phyloP scores from a whole-genome alignment of 257 asterid species.

The Ocimum tenuiflorum region DNA sequence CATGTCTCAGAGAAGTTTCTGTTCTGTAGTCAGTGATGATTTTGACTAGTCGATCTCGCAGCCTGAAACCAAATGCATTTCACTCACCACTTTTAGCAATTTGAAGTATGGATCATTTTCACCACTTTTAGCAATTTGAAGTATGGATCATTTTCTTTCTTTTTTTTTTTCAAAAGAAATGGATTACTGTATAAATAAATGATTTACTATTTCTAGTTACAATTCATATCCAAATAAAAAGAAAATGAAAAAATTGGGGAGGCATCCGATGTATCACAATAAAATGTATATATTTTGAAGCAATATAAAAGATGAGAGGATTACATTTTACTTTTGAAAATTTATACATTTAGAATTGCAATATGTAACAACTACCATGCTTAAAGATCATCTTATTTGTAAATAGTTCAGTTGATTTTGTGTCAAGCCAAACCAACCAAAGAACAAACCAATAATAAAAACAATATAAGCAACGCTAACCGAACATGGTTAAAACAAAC shows the following conservation, averaged over 20 bases:
- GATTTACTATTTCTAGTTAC: too few relatives aligned
- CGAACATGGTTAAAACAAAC: neutral
- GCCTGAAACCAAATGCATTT: slow-evolving; percentile 45
- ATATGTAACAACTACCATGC: neutral
- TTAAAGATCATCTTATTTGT: neutral
- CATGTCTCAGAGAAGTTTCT: slow-evolving; percentile 91
- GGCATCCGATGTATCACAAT: neutral
- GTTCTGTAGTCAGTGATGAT: slow-evolving; percentile 93
- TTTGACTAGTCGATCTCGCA: slow-evolving; percentile 92
- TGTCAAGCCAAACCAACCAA: neutral
- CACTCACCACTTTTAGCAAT: slow-evolving; percentile 6
- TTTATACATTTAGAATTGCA: neutral
- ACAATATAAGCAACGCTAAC: neutral
- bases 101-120: neutral
- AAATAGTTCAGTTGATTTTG: neutral
- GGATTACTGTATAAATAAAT: too few relatives aligned
- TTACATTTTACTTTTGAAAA: neutral
- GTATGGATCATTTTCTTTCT: too few relatives aligned
- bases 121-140: slow-evolving; percentile 1
- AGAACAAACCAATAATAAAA: neutral
- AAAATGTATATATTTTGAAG: neutral
- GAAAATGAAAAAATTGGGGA: neutral
- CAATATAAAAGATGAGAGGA: neutral
- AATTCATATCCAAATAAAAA: neutral
- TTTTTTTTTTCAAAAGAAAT: too few relatives aligned